These are phyloP conservation scores for Penicillium silybi DNA, from an alignment of 495 filamentous ascomycete genomes.

Conservation along the genomic window DNA sequence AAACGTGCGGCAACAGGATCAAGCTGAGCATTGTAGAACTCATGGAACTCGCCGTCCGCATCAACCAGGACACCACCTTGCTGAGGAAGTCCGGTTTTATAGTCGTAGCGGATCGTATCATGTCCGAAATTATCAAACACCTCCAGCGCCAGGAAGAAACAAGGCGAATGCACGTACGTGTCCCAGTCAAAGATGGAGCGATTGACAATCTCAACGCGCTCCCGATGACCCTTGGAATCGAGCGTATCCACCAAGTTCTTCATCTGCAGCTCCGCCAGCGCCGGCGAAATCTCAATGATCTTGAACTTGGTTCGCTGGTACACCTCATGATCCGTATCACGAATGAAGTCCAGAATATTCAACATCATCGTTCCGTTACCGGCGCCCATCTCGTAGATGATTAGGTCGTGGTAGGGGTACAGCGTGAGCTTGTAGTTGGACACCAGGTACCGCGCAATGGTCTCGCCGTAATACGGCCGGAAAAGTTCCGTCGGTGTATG, in stretches of 20 bases:
- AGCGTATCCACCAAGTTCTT: slow-evolving; percentile 62
- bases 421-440: slow-evolving; percentile 92
- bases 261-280: slow-evolving; percentile 73
- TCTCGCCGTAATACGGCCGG: slow-evolving; percentile 92
- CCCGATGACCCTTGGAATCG: slow-evolving; percentile 65
- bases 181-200: slow-evolving; percentile 93
- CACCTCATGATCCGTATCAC: slow-evolving; percentile 80
- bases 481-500: slow-evolving; percentile 98
- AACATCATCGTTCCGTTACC: slow-evolving; percentile 97
- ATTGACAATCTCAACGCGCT: slow-evolving; percentile 91
- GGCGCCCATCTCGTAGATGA: slow-evolving; percentile 98
- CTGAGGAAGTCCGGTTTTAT: slow-evolving; percentile 65
- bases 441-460: slow-evolving; percentile 89
- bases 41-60: slow-evolving; percentile 80
- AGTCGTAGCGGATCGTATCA: slow-evolving; percentile 86
- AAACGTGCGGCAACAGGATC: slow-evolving; percentile 83
- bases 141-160: slow-evolving; percentile 98
- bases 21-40: slow-evolving; percentile 76
- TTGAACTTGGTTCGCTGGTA: slow-evolving; percentile 92
- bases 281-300: slow-evolving; percentile 88
- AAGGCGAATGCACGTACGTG: slow-evolving; percentile 76
- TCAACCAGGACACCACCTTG: slow-evolving; percentile 89
- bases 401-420: slow-evolving; percentile 93
- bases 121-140: slow-evolving; percentile 99
- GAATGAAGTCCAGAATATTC: slow-evolving; percentile 96